Conservation (phyloP, 1,139 yeast genomes). For the Debaryomyces robertsiae region DNA sequence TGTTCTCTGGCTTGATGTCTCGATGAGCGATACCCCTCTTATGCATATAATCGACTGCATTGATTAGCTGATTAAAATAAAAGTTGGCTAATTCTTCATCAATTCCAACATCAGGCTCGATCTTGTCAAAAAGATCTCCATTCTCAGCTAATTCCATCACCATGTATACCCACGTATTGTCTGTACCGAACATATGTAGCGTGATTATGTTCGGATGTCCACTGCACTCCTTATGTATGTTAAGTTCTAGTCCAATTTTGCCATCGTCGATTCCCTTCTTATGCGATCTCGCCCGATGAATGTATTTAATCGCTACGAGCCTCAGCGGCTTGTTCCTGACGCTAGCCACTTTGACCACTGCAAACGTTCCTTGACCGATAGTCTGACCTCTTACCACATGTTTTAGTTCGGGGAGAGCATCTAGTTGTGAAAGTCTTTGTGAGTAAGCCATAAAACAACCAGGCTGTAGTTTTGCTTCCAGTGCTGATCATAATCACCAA, state of each 20-base stretch:
- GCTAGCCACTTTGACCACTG: conserved; percentile 26
- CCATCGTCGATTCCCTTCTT: conserved; percentile 46
- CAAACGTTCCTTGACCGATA: conserved; percentile 30
- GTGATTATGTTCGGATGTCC: conserved; percentile 60
- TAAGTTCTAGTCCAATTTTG: conserved; percentile 52
- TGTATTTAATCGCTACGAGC: conserved; percentile 57
- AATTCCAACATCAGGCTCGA: conserved; percentile 73
- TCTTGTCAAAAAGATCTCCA: conserved; percentile 73
- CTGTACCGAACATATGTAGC: conserved; percentile 53
- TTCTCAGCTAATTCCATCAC: conserved; percentile 68
- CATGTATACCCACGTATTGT: conserved; percentile 58
- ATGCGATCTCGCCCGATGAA: conserved; percentile 50
- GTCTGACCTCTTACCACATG: conserved; percentile 27
- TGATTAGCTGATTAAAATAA: conserved; percentile 62
- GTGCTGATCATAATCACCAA: not conserved
- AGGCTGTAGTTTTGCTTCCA: not conserved
- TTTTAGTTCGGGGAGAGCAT: conserved; percentile 26
- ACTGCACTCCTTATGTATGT: conserved; percentile 56
- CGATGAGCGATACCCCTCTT: conserved; percentile 81
- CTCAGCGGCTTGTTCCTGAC: conserved; percentile 22
- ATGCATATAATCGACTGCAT: conserved; percentile 81
- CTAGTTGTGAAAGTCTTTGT: conserved; percentile 20
- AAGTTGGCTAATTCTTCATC: conserved; percentile 67
- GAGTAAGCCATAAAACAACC: conserved; percentile 1
- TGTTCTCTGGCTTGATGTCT: conserved; percentile 83